A percentile compares a stretch with the other conserved stretches of the same genome.
Conservation (phyloP, 306 rosid genomes). For the Cucumis melo region DNA sequence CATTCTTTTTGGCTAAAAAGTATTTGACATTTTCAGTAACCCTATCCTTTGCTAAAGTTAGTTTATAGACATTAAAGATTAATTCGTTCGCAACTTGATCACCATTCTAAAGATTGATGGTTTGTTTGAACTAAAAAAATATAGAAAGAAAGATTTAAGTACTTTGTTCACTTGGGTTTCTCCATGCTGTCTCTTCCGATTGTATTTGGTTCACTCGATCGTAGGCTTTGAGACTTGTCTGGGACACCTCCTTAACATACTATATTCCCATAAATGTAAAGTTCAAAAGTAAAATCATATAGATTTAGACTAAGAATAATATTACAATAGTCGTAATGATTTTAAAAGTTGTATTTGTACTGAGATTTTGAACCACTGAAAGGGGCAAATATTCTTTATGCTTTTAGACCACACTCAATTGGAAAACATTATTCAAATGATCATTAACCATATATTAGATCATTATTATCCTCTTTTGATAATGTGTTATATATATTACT, state of each 20-base stretch:
- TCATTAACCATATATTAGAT: neutral
- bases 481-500: neutral
- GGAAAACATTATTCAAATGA: neutral
- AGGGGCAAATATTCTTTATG: neutral
- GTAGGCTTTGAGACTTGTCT: too few relatives aligned
- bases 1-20: too few relatives aligned
- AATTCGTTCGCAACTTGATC: too few relatives aligned
- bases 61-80: too few relatives aligned
- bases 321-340: neutral
- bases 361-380: neutral
- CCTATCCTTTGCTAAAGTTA: too few relatives aligned
- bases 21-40: too few relatives aligned
- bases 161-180: too few relatives aligned
- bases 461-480: neutral
- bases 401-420: neutral
- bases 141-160: too few relatives aligned
- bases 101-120: too few relatives aligned
- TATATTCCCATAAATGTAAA: neutral
- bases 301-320: neutral
- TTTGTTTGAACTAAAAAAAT: too few relatives aligned
- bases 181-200: too few relatives aligned
- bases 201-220: accelerated
- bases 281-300: neutral
- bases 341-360: neutral
- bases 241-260: too few relatives aligned